Evolutionary conservation across 2,329 filamentous ascomycete species (phyloP).

Genomic region (Lasiodiplodia citricola): DNA sequence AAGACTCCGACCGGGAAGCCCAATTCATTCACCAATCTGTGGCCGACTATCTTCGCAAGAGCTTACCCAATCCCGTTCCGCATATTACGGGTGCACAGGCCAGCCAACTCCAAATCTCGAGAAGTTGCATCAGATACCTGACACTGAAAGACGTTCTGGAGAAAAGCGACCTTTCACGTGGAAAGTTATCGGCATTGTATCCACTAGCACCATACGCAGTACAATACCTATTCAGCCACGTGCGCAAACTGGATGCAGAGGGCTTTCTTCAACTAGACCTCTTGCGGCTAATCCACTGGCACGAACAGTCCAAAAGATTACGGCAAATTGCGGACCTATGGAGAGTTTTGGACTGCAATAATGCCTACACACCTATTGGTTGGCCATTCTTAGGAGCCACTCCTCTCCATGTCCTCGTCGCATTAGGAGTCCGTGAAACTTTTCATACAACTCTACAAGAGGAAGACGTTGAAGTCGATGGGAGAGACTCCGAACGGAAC

Average conservation of each 20-base stretch:
- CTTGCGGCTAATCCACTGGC: background rate
- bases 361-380: background rate
- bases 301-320: background rate
- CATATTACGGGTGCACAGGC: no score
- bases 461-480: no score
- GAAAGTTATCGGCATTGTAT: background rate
- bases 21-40: slow-evolving; percentile 32
- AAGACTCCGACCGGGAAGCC: slow-evolving; percentile 30
- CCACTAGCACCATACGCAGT: background rate
- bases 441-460: no score
- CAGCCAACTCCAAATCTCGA: background rate
- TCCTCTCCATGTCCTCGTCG: background rate
- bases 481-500: no score
- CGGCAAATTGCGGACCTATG: background rate
- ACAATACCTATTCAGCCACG: background rate
- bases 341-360: background rate
- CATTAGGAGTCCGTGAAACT: no score
- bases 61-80: no score
- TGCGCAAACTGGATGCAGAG: background rate
- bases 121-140: background rate
- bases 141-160: background rate
- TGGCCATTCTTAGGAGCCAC: background rate
- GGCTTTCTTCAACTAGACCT: background rate
- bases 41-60: slow-evolving; percentile 30
- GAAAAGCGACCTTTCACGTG: background rate